phyloP scores from a whole-genome alignment of 495 filamentous ascomycete genomes.

The Neohortaea acidophila region DNA sequence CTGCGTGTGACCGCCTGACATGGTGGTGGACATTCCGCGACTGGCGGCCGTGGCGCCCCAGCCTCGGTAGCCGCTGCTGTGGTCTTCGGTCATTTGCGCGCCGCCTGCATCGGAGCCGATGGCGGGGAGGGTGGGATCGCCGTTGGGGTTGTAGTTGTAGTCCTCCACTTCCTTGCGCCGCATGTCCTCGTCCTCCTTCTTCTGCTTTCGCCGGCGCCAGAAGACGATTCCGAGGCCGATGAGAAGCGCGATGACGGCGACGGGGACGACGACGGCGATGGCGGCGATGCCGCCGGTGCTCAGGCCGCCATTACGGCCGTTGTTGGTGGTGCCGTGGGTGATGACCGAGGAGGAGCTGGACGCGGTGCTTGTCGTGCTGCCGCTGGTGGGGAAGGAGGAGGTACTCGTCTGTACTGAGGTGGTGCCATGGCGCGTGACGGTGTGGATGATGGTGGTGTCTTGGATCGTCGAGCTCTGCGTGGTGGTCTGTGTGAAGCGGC shows the following conservation, averaged over 20 bases:
- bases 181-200: constrained; percentile 71
- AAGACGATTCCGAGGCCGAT: constrained; percentile 62
- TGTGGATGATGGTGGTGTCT: too few relatives aligned
- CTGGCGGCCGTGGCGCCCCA: constrained; percentile 75
- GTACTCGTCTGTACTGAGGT: too few relatives aligned
- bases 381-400: constrained; percentile 9
- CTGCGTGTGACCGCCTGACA: constrained; percentile 57
- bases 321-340: constrained; percentile 1
- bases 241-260: constrained; percentile 72
- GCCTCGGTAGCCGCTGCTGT: constrained; percentile 65
- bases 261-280: constrained; percentile 85
- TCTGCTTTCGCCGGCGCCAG: constrained; percentile 73
- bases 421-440: too few relatives aligned
- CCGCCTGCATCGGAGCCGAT: constrained; percentile 35
- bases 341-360: too few relatives aligned
- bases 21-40: constrained; percentile 72
- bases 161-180: constrained; percentile 91
- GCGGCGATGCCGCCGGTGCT: constrained; percentile 57
- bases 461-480: too few relatives aligned
- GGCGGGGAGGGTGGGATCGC: constrained; percentile 66
- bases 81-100: constrained; percentile 38
- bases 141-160: constrained; percentile 90
- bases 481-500: too few relatives aligned
- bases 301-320: constrained; percentile 35
- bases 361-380: too few relatives aligned